Evolutionary conservation across 352 stramenopile genomes (phyloP), one percentile per base, ranked within the genome.

Genomic region (Globisporangium cederbergense): DNA sequence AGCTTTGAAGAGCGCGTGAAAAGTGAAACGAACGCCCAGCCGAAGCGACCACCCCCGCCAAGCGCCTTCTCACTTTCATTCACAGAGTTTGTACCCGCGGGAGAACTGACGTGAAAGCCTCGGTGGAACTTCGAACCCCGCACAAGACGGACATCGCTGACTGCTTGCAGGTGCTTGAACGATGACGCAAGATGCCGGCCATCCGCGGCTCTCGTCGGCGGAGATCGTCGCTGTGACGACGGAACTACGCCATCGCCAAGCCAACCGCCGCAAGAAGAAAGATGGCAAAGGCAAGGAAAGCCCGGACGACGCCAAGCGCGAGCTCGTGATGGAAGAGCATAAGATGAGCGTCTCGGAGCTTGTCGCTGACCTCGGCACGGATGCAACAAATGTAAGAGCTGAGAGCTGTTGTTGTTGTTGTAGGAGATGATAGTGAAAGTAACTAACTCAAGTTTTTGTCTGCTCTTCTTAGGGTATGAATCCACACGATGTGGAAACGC

Each of bases 201-300:
- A 67, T 36, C 82, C 82, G 62, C 75, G 80, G 57, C 71, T 91
- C 36, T 93, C 85, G 55, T 93, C 85, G 66, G 85, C 85, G 18
- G 85, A 93, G 70, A 93, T 93, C 64, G 85, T 93, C 62, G 85
- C 85, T 25, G 85, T 90, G 64, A 86, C 85, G 49, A 93, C 85
- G 36, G 85, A 93, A 71, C 73, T 93, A 65, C 79, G 85, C 36
- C 81, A 91, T 50, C 85, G 85, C 4, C 75, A 87, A 57, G 77
- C 78, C 25, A 74, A 72, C 13, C 75, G 77, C 10, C 70, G 72
- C 25, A 83, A 77, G 60, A 93, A 89, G 57, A 83, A 84, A 55
- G 70, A 77, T 57, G 65, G 63, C 7, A 88, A 87, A 60, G 74
- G 60, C 9, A 84, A 83, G n/a, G 77, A 84, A 14, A 74, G 70